These are phyloP conservation scores for Dissoconium aciculare DNA, from an alignment of 2,329 filamentous ascomycete species.

Conservation along the genomic window DNA sequence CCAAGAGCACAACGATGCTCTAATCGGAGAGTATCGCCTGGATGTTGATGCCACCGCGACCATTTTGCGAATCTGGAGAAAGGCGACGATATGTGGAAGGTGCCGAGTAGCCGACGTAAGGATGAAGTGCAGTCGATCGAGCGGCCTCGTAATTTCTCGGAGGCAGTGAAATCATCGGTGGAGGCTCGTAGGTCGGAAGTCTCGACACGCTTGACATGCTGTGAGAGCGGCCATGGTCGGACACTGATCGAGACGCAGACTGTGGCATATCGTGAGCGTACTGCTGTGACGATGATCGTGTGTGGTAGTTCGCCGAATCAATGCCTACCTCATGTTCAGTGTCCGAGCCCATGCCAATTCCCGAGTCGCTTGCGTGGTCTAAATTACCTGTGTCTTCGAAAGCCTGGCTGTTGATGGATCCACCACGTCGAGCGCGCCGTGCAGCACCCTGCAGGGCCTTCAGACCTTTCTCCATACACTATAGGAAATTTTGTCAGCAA, in stretches of 20 bases:
- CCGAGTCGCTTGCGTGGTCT: conserved; percentile 49
- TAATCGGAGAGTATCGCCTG: conserved; percentile 23
- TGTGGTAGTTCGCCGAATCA: conserved; percentile 9
- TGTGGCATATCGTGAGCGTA: conserved; percentile 12
- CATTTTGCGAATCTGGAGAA: conserved; percentile 15
- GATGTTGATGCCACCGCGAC: conserved; percentile 18
- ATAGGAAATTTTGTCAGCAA: conserved; percentile 6
- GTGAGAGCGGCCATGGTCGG: conserved; percentile 18
- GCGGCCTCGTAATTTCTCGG: conserved; percentile 8
- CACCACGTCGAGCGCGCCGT: conserved; percentile 50
- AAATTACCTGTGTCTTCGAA: conserved; percentile 26
- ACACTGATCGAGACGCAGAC: conserved; percentile 5
- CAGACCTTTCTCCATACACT: conserved; percentile 74
- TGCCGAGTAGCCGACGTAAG: conserved; percentile 7
- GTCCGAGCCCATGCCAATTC: conserved; percentile 42
- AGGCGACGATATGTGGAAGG: conserved; percentile 8
- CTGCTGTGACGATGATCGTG: conserved; percentile 15
- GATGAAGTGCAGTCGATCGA: conserved; percentile 10
- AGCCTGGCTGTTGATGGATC: conserved; percentile 31
- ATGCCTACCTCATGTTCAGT: conserved; percentile 27
- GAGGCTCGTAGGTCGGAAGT: conserved; percentile 24
- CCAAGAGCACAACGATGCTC: too few relatives aligned
- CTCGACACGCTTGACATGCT: conserved; percentile 21
- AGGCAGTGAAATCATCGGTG: conserved; percentile 12
- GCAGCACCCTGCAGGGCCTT: conserved; percentile 63